Base-by-base conservation (phyloP, 2,329 filamentous ascomycete genomes). In the Aspergillus ustus region DNA sequence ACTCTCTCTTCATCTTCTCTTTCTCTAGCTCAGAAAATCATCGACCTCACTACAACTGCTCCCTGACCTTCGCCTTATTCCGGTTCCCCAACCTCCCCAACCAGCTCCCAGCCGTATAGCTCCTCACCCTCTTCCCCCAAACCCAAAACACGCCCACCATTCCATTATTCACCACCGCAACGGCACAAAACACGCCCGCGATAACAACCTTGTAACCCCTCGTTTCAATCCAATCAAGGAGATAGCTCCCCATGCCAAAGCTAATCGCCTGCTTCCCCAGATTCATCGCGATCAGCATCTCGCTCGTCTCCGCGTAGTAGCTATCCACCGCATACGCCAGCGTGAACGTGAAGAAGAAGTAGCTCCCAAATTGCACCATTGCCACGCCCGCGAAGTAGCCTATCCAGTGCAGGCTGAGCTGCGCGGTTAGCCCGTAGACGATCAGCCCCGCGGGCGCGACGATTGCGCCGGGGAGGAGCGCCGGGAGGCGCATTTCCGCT, bases 231-330 rank as follows among this genome's bases (percentile, higher is more conserved):
- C 83, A 85, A 60, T 84, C 78, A 17, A 85, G 71, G 55, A 85
- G 72, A 59, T 83, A 77, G 55, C 82, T 73, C 4, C 81, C 81
- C 71, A 85, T 80, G 1, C 82, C 83, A 63, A 85, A 85, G 59
- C 80, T 83, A 55, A 85, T 83, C 2, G 83, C 82, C 72, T 85
- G 83, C 69, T 85, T 85, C 11, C 83, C 83, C n/a, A 85, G 69
- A 65, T 85, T 85, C 79, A 85, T 85, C 3, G 83, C 83, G 62
- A 85, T 87, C 11, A 88, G 79, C 85, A 87, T 87, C 74, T 88
- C 85, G 25, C 81, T 83, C n/a, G 85, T 83, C 65, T 87, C 85
- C 37, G 81, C 78, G 20, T 82, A 83, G 72, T 88, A 86, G 56
- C 80, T 83, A 69, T 88, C 85, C 43, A 88, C 82, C 1, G 85